phyloP scores from a whole-genome alignment of 2,329 filamentous ascomycete species.

The Fusarium scirpi region DNA sequence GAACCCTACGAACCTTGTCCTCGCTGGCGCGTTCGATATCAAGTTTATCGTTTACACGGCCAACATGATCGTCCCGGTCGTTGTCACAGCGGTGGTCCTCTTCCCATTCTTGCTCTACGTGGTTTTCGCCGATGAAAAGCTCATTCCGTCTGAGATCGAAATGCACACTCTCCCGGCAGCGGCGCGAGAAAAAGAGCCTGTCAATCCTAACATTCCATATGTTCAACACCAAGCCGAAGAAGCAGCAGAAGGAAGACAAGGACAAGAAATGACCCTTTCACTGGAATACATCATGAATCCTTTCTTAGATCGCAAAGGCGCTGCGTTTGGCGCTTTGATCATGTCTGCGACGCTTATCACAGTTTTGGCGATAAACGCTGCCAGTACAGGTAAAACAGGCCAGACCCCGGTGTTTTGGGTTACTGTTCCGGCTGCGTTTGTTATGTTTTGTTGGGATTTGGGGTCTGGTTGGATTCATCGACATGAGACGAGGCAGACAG shows the following conservation, averaged over 20 bases:
- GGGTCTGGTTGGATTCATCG: slow-evolving; percentile 72
- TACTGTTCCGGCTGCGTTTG: slow-evolving; percentile 73
- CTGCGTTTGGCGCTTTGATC: slow-evolving; percentile 71
- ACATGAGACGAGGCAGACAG: slow-evolving; percentile 72
- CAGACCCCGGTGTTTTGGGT: slow-evolving; percentile 74
- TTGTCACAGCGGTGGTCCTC: slow-evolving; percentile 74
- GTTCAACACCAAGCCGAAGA: slow-evolving; percentile 67
- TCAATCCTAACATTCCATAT: slow-evolving; percentile 79
- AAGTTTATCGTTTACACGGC: slow-evolving; percentile 79
- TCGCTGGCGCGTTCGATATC: slow-evolving; percentile 78
- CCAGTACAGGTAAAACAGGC: slow-evolving; percentile 59
- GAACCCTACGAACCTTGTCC: slow-evolving; percentile 80
- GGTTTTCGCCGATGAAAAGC: slow-evolving; percentile 71
- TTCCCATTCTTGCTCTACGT: slow-evolving; percentile 79
- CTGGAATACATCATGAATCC: slow-evolving; percentile 82
- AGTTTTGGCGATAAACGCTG: slow-evolving; percentile 74
- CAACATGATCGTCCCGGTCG: slow-evolving; percentile 81
- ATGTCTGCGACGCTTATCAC: slow-evolving; percentile 77
- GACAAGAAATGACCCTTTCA: slow-evolving; percentile 63
- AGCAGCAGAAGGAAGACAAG: slow-evolving; percentile 54
- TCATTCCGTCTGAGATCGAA: slow-evolving; percentile 74
- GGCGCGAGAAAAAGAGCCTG: slow-evolving; percentile 65
- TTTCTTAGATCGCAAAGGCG: slow-evolving; percentile 75
- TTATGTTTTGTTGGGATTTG: slow-evolving; percentile 78
- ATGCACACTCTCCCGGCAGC: slow-evolving; percentile 75